Base-by-base conservation (phyloP, 169 alveolate genomes). In the Plasmodium vinckei region DNA sequence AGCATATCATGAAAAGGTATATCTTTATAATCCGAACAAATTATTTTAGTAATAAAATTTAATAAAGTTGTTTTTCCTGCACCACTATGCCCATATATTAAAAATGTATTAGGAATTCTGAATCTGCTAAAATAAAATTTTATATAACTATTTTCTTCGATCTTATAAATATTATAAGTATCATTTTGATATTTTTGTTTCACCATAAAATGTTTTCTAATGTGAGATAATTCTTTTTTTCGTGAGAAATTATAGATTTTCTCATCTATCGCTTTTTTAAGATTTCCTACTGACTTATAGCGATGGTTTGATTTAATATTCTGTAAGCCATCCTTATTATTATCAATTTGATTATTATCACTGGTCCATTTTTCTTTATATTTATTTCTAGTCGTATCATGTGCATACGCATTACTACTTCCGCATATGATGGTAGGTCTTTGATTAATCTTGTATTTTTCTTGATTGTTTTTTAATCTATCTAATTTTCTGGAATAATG, bases 1-100 rank as follows among this genome's bases (percentile, higher is more conserved):
- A 2, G 23, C 27, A n/a, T 47, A 21, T 54, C 33, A 47, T 57
- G 39, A 54, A 79, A 59, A 57, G 39, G 64, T n/a, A 86, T 44
- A 53, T 60, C 68, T 39, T 69, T 65, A 86, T 70, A 86, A 46
- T 71, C 61, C 12, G 87, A 86, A 64, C 39, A 27, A 46, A 70
- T 33, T 25, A 86, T 70, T 25, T 69, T 57, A 46, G 49, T 56
- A 25, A 86, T 54, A 59, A 86, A 86, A 39, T 70, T 72, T 44
- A 86, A 21, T 60, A 86, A 70, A 19, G 91, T 86, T 39, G 75
- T 86, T 70, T 86, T 86, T 25, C 87, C 91, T 21, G 27, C 73
- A 25, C 91, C 87, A 86, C 54, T 46, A 21, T 33, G 49, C 33
- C 91, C 91, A 86, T 86, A 69, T 86, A 86, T 86, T 56, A 86